Base-by-base conservation (phyloP, 2,329 filamentous ascomycete genomes). In the Colletotrichum gloeosporioides region DNA sequence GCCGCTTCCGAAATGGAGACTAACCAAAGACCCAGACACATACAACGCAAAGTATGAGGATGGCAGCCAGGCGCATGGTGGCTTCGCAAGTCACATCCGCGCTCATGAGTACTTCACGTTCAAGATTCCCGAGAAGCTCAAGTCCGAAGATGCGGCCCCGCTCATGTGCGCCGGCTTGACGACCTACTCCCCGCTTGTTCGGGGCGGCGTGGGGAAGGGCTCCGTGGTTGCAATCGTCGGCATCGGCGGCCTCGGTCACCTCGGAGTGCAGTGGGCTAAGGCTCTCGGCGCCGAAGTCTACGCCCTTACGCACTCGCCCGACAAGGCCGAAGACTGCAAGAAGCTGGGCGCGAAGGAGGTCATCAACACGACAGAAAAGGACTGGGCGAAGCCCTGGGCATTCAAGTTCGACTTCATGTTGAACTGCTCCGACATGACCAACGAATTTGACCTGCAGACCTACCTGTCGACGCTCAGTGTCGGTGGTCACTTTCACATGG, bases 91-190 rank as follows among this genome's bases (percentile, higher is more conserved):
- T 18, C 87, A 90, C 72, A 87, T 89, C 29, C 84, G 88, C 31
- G 87, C 86, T 0, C 88, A 89, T 75, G 87, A 89, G 79, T 88
- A 89, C 83, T 96, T 95, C 78, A 88, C 87, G 36, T 89, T 92
- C 79, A 89, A 89, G 77, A 90, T 92, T 49, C 90, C 90, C 0
- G 89, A 91, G n/a, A 82, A 81, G 1, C 83, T 92, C 12, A 83
- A 86, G 9, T 87, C 87, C 0, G 87, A 89, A 36, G 81, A 86
- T 2, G 89, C 88, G 0, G 90, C 94, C 2, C 94, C 95, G 2
- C 92, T 97, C 87, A 88, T 96, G 32, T 96, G 95, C 81, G 95
- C 92, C 2, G 95, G 95, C 2, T 89, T 96, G 69, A 97, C 95
- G 0, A 90, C 93, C 0, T 97, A 91, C 82, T 90, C 90, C 6